Conservation (phyloP, 306 rosid genomes). For the Myrica gale region DNA sequence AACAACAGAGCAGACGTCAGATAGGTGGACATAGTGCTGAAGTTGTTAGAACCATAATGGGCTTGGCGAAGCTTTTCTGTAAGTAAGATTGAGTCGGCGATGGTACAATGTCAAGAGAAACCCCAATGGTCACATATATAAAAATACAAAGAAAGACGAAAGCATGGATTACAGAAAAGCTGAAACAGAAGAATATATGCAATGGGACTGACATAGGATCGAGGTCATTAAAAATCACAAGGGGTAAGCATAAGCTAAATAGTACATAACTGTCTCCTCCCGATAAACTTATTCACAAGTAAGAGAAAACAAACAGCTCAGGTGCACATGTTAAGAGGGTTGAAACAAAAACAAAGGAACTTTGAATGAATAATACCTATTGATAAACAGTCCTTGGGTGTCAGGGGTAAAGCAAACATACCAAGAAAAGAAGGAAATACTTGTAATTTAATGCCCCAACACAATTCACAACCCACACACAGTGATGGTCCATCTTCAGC, state of each 20-base stretch:
- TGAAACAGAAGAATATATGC: not conserved
- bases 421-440: constrained; percentile 93
- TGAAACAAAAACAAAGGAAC: not conserved
- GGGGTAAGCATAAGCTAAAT: not conserved
- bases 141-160: not conserved
- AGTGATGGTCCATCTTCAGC: constrained; percentile 99
- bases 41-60: not conserved
- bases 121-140: not conserved
- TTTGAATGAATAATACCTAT: not conserved
- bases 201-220: not conserved
- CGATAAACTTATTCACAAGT: not conserved
- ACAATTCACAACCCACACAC: constrained; percentile 99
- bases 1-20: not conserved
- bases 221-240: not conserved
- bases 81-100: not conserved
- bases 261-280: not conserved
- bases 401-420: constrained; percentile 39
- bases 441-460: constrained; percentile 95
- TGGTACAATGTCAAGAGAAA: not conserved
- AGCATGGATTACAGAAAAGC: not conserved
- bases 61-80: not conserved
- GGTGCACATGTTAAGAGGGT: not conserved
- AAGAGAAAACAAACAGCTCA: not conserved
- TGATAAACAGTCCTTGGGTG: not conserved
- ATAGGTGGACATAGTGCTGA: not conserved